These are phyloP conservation scores for Rubia balearica DNA, from an alignment of 305 asterid species.

Conservation along the genomic window DNA sequence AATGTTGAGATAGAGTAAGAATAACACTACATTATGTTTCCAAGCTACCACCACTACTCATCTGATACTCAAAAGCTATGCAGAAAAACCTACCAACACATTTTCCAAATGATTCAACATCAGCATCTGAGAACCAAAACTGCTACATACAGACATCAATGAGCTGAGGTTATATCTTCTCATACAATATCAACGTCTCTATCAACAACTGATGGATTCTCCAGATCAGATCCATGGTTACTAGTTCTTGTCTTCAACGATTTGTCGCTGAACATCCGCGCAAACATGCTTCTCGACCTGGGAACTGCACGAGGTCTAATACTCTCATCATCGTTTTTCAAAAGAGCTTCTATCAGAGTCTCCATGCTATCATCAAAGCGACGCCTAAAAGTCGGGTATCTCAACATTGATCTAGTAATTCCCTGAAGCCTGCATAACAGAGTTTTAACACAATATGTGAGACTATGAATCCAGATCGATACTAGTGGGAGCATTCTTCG, in stretches of 20 bases:
- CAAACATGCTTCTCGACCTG: slow-evolving; percentile 59
- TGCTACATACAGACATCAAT: slow-evolving; percentile 1
- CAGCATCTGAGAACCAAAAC: neutral
- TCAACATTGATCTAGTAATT: slow-evolving; percentile 75
- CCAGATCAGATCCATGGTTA: slow-evolving; percentile 33
- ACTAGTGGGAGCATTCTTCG: slow-evolving; percentile 2
- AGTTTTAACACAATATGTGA: slow-evolving; percentile 14
- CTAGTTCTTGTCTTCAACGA: slow-evolving; percentile 38
- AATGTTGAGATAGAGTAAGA: neutral
- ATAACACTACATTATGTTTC: neutral
- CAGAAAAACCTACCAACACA: neutral
- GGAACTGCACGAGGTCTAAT: slow-evolving; percentile 24
- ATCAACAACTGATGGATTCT: slow-evolving; percentile 32
- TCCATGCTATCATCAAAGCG: slow-evolving; percentile 63
- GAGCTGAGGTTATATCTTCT: slow-evolving; percentile 7
- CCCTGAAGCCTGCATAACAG: slow-evolving; percentile 54
- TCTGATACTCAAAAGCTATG: neutral
- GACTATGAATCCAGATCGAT: neutral
- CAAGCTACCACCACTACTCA: too few relatives aligned
- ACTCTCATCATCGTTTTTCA: slow-evolving; percentile 35
- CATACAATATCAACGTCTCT: slow-evolving; percentile 41
- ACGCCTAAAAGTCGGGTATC: slow-evolving; percentile 79
- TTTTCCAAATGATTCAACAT: neutral
- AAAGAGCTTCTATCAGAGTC: slow-evolving; percentile 53
- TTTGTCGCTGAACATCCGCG: slow-evolving; percentile 45